Base-by-base conservation (phyloP, 2,329 filamentous ascomycete species). In the Ceratocystis papillata region DNA sequence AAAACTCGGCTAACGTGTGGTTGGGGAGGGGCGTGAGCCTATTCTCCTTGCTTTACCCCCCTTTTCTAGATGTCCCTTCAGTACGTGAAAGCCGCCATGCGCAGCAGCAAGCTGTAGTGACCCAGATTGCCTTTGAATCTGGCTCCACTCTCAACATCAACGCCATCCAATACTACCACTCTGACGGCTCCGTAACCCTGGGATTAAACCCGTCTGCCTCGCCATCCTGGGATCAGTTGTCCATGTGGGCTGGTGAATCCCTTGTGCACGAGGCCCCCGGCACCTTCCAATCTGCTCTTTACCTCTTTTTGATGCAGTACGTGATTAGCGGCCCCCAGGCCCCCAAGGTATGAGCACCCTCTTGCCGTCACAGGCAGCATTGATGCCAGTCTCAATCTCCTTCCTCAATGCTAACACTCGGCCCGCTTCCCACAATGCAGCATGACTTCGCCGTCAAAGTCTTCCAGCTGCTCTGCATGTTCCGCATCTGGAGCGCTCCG, bases 401-500 rank as follows among this genome's bases (percentile, higher is more conserved):
- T 20, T 20, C 44, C 41, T 25, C 45, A 7, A 59, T 46, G 37
- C 60, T 44, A 20, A 25, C 45, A 20, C 53, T n/a, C 10, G 7
- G 12, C 12, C 46, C 10, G 20, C 17, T 41, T 59, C 33, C 33
- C 66, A n/a, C 68, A 59, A 68, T 46, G 62, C 53, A 79, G 78
- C 73, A 76, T 68, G 72, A 74, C 33, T 73, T 80, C 33, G 75
- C 79, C 17, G 72, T 71, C 59, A 76, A 77, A 68, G 77, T 80
- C 46, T 76, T 79, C 68, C 74, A 74, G 63, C 76, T 81, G 73
- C 78, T 77, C 69, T 80, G 78, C 72, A 78, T 80, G 74, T 81
- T 80, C 71, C 76, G 74, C 68, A 79, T 81, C 68, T 81, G 77
- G 78, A 77, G 76, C 66, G 76, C 77, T 20, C 72, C 73, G 5